Percentiles rank a stretch among this genome's conserved stretches.
These are phyloP conservation scores for Periconia digitata DNA, from an alignment of 2,329 filamentous ascomycete species.

Conservation along the genomic window DNA sequence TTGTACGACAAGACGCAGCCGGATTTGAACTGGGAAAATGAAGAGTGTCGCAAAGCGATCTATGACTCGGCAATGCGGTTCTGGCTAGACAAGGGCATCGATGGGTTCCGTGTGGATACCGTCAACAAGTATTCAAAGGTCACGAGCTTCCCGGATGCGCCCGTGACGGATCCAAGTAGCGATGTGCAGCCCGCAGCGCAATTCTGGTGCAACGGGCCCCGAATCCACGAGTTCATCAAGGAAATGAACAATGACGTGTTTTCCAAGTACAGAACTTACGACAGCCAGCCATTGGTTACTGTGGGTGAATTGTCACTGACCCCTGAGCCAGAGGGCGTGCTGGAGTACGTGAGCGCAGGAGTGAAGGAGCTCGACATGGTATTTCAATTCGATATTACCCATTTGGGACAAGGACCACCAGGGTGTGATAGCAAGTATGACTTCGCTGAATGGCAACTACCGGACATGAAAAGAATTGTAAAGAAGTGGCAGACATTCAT, in stretches of 20 bases:
- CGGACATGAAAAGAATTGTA: conserved; percentile 46
- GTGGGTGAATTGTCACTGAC: conserved; percentile 61
- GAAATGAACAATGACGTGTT: conserved; percentile 57
- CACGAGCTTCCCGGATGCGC: conserved; percentile 46
- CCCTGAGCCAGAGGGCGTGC: conserved; percentile 44
- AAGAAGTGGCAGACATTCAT: conserved; percentile 53
- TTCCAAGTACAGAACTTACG: conserved; percentile 55
- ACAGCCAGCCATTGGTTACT: conserved; percentile 47
- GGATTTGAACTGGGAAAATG: conserved; percentile 53
- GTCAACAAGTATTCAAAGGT: conserved; percentile 54
- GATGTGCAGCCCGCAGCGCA: conserved; percentile 52
- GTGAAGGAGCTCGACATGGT: conserved; percentile 51
- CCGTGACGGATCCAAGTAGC: conserved; percentile 42
- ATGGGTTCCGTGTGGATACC: conserved; percentile 53
- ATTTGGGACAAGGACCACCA: conserved; percentile 38
- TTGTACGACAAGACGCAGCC: conserved; percentile 52
- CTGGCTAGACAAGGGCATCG: conserved; percentile 51
- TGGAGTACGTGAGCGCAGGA: conserved; percentile 45
- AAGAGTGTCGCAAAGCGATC: conserved; percentile 47
- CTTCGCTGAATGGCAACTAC: conserved; percentile 42
- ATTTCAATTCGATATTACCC: conserved; percentile 50
- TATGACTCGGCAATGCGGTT: conserved; percentile 50
- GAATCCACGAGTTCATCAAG: conserved; percentile 60
- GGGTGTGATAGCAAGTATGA: conserved; percentile 36
- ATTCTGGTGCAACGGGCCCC: conserved; percentile 60